Evolutionary conservation across 257 asterid species (phyloP), one percentile per base, ranked within the genome.

Genomic region (Forsythia suspensa): DNA sequence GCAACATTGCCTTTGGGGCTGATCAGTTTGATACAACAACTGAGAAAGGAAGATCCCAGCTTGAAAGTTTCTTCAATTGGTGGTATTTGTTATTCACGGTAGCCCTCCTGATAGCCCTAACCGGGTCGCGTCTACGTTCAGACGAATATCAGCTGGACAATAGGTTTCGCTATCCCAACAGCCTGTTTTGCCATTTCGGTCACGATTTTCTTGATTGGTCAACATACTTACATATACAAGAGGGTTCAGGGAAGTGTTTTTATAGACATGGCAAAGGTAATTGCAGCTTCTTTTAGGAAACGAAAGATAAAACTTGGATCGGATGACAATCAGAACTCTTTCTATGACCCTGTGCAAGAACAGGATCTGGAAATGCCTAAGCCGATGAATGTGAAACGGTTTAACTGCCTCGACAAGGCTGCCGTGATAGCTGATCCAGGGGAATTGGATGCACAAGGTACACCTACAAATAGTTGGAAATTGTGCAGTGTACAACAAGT

Each of bases 1-100:
- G 98, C 82, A 94, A 92, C 92, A 91, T 92, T 12, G 97, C 98
- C 67, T 94, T 94, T 44, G 98, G 98, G 0, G 95, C 98, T 41
- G 98, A 94, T 78, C 98, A 94, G n/a, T 92, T 94, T 40, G 92
- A 94, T 40, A 89, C 95, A 3, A 86, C 83, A 63, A 94, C 98
- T 0, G 76, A 83, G 8, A 88, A 87, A 79, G 98, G 98, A 0
- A 82, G 87, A 63, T 43, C 87, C 68, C 94, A 90, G 9, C 94
- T 94, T 24, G 90, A 88, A 79, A 87, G 90, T 85, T 94, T 94
- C 92, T 91, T 92, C 86, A 90, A 92, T 66, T 94, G 96, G 98
- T 94, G 98, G 98, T 94, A 89, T 81, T 83, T 94, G 8, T 89
- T 95, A 8, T 94, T 94, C 85, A 92, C 98, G 4, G 38, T 88